Conservation (phyloP, 768 basidiomycete species). For the Epithele typhae region DNA sequence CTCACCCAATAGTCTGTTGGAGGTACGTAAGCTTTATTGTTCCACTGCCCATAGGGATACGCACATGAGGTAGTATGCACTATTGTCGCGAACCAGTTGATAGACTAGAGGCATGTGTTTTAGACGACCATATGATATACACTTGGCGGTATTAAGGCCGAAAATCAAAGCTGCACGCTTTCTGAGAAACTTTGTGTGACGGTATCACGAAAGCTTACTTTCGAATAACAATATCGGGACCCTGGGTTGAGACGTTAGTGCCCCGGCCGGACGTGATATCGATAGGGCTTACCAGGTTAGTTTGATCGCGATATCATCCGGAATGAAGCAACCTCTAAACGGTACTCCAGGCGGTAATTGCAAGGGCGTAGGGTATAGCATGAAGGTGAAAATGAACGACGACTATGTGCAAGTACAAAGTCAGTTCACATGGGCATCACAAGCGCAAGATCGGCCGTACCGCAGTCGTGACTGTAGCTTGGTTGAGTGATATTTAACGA, state of each 20-base stretch:
- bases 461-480: no score
- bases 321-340: constrained; percentile 9
- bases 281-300: no score
- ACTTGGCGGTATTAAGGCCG: constrained; percentile 10
- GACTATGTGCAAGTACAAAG: no score
- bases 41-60: neutral
- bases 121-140: constrained; percentile 15
- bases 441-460: no score
- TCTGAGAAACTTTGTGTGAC: no score
- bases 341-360: no score
- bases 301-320: neutral
- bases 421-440: no score
- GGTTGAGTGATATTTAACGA: constrained; percentile 8
- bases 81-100: constrained; percentile 14
- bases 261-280: constrained; percentile 5
- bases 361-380: no score
- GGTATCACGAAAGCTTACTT: constrained; percentile 4
- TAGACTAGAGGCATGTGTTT: constrained; percentile 9
- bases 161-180: constrained; percentile 11
- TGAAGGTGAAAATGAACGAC: no score
- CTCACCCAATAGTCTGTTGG: neutral
- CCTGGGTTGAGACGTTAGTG: neutral
- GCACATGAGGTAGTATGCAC: constrained; percentile 12
- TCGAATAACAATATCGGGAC: constrained; percentile 11
- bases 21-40: neutral